A percentile compares a stretch with the other conserved stretches of the same genome.
Evolutionary conservation across 306 rosid genomes (phyloP).

Genomic region (Medicago arabica): DNA sequence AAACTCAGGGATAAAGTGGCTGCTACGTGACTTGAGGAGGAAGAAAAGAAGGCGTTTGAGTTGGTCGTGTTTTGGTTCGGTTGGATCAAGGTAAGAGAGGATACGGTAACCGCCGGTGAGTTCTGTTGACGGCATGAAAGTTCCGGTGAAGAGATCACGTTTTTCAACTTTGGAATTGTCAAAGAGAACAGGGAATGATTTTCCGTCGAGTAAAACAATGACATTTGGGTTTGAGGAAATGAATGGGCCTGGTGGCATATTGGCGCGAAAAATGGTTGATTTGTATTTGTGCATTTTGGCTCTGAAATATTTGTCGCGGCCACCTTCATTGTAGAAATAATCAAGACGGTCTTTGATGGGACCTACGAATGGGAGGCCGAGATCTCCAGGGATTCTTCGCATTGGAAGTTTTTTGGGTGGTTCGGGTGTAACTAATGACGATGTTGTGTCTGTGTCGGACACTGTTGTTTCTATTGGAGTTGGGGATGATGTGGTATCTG

Average conservation of each 20-base stretch:
- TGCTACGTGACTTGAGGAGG: slow-evolving; percentile 68
- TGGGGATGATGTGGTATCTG: background rate
- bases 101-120: slow-evolving; percentile 90
- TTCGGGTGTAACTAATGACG: background rate
- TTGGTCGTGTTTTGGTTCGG: slow-evolving; percentile 74
- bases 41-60: slow-evolving; percentile 70
- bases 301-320: slow-evolving; percentile 67
- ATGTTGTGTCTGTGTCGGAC: background rate
- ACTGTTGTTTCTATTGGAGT: background rate
- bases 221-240: slow-evolving; percentile 64
- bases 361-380: slow-evolving; percentile 74
- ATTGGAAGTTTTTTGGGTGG: slow-evolving; percentile 51
- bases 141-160: slow-evolving; percentile 79
- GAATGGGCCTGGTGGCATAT: slow-evolving; percentile 91
- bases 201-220: slow-evolving; percentile 79
- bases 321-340: slow-evolving; percentile 86
- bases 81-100: slow-evolving; percentile 91
- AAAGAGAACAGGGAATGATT: slow-evolving; percentile 79
- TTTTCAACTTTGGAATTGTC: slow-evolving; percentile 79
- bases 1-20: slow-evolving; percentile 70
- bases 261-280: slow-evolving; percentile 82
- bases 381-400: slow-evolving; percentile 73
- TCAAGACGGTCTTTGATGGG: slow-evolving; percentile 72
- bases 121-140: slow-evolving; percentile 77
- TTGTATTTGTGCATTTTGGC: slow-evolving; percentile 61